These are phyloP conservation scores for Chaetomium cochliodes DNA, from an alignment of 495 filamentous ascomycete species.

Conservation along the genomic window DNA sequence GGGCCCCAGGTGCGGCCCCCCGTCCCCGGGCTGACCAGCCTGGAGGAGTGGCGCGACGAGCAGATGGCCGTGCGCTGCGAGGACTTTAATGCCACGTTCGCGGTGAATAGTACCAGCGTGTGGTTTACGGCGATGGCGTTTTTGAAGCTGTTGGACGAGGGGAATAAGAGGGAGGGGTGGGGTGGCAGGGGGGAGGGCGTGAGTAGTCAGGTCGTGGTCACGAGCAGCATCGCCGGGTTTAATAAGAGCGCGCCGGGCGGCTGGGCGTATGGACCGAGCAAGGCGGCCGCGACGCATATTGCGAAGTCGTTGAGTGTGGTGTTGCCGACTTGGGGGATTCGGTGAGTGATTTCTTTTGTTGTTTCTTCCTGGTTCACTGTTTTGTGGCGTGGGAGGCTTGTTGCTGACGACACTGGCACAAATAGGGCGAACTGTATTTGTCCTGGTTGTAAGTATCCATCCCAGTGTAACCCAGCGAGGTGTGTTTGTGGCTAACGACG, in stretches of 20 bases:
- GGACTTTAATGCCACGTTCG: slow-evolving; percentile 59
- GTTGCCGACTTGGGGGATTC: slow-evolving; percentile 58
- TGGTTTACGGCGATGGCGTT: slow-evolving; percentile 67
- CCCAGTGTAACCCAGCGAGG: not conserved
- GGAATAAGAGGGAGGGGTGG: slow-evolving; percentile 50
- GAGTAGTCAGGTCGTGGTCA: slow-evolving; percentile 61
- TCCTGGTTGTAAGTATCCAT: slow-evolving; percentile 56
- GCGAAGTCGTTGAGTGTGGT: slow-evolving; percentile 59
- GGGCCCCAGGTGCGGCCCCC: slow-evolving; percentile 49
- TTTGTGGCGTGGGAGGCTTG: slow-evolving; percentile 17
- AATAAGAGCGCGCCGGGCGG: slow-evolving; percentile 56
- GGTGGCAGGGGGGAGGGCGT: slow-evolving; percentile 3
- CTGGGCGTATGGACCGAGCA: slow-evolving; percentile 61
- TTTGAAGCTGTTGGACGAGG: slow-evolving; percentile 59
- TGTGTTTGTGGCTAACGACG: not conserved
- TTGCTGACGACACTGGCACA: slow-evolving; percentile 37
- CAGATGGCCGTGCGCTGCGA: slow-evolving; percentile 53
- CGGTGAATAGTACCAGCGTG: slow-evolving; percentile 59
- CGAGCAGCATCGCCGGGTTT: slow-evolving; percentile 61
- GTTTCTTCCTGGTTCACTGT: too few species aligned
- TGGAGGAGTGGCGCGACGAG: slow-evolving; percentile 54
- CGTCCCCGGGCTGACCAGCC: slow-evolving; percentile 33
- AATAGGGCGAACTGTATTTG: slow-evolving; percentile 61
- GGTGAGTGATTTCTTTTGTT: slow-evolving; percentile 30
- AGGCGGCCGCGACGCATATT: slow-evolving; percentile 62